A percentile compares a stretch with the other conserved stretches of the same genome.
Evolutionary conservation across 192 early-diverging fungal species (phyloP).

Genomic region (Umbelopsis isabellina): DNA sequence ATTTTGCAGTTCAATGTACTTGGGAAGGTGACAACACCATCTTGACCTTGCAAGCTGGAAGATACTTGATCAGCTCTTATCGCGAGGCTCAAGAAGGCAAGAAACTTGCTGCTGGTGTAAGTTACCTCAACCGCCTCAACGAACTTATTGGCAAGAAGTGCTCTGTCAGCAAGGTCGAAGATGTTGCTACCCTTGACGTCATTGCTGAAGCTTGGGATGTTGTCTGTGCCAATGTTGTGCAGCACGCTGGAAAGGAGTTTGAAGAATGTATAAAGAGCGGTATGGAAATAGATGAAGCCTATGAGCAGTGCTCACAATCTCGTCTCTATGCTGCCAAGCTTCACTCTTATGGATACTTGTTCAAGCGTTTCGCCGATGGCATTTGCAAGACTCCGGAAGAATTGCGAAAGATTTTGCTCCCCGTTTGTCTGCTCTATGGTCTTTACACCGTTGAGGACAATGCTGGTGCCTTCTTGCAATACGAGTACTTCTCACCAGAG

Average conservation of each 20-base stretch:
- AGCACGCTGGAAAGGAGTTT: conserved; percentile 82
- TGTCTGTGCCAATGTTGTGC: conserved; percentile 82
- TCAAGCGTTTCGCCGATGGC: conserved; percentile 82
- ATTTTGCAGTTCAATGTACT: conserved; percentile 91
- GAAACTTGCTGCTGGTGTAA: conserved; percentile 75
- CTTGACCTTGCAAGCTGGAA: conserved; percentile 84
- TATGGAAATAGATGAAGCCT: conserved; percentile 76
- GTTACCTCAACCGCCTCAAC: conserved; percentile 69
- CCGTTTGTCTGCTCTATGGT: conserved; percentile 82
- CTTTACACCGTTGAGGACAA: conserved; percentile 81
- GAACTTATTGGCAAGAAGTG: conserved; percentile 51
- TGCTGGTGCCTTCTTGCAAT: conserved; percentile 85
- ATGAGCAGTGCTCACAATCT: conserved; percentile 86
- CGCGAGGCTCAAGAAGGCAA: conserved; percentile 75
- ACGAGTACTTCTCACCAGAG: conserved; percentile 74
- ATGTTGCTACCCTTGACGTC: conserved; percentile 58
- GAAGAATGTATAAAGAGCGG: conserved; percentile 65
- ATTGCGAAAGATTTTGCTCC: conserved; percentile 63
- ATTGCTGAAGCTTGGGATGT: conserved; percentile 81
- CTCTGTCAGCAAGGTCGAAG: conserved; percentile 51
- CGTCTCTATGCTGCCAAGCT: conserved; percentile 83
- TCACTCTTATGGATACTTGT: conserved; percentile 85
- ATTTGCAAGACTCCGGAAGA: conserved; percentile 66
- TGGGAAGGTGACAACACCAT: conserved; percentile 95
- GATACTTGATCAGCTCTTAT: conserved; percentile 79